Evolutionary conservation across 164 flowering plant genomes (phyloP), one percentile per base, ranked within the genome.

Genomic region (Magnolia changhungtana): DNA sequence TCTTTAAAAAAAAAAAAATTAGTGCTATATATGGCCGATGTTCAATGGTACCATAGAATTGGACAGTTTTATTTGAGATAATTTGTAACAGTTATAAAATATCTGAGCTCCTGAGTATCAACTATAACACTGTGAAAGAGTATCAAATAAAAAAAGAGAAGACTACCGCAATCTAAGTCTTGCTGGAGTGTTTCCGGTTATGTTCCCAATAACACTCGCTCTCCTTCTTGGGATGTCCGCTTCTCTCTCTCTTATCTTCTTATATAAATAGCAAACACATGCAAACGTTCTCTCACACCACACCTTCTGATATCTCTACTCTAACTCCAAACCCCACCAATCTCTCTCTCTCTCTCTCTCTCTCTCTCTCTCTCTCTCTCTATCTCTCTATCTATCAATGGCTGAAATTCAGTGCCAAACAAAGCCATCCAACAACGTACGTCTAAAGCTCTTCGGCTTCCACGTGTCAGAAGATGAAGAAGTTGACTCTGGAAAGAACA

Each of bases 381-480:
- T 74, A 58, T 58, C 50, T 78, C 63, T 72, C 78, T 37, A 0
- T 37, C 76, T 72, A 69, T 16, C 63, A 74, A 88, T 87, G 94
- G 88, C 82, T 50, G 90, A 89, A 71, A 78, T 84, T 10, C 86
- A 88, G 31, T 81, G 77, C 72, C 82, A 82, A 55, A 76, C 67
- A 81, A 50, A 79, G 50, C 63, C 81, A 51, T 71, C 79, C 58
- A 69, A 61, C 67, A 74, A 76, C 74, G 69, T 21, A 31, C 77
- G 84, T 10, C 80, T 95, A 76, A 93, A 93, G 81, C 91, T 95
- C 76, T 93, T 95, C 27, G 98, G 98, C 37, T 91, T 93, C 86
- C 81, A 82, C 79, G 92, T 93, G 24, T 78, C 86, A 0, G 82
- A 82, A 63, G 92, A 88, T 1, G 89, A 90, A 5, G 90, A 86